Evolutionary conservation across 1,284 basidiomycete genomes (phyloP).

Genomic region (Boletus sp.): DNA sequence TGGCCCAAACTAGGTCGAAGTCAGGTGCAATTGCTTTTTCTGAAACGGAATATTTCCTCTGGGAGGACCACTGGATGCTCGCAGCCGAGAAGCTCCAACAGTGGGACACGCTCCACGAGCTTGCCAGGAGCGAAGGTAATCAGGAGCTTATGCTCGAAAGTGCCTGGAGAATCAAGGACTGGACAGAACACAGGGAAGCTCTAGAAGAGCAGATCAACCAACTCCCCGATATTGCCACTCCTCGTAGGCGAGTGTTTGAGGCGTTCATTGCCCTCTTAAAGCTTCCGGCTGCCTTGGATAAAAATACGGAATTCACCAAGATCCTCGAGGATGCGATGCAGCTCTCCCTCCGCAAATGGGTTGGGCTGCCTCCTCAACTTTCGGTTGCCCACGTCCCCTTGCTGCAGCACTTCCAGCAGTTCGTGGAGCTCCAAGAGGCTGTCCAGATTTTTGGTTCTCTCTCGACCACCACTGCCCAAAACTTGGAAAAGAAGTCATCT

Average conservation of each 20-base stretch:
- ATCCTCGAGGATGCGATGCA: slow-evolving; percentile 97
- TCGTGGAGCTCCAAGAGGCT: slow-evolving; percentile 96
- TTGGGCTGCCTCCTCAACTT: slow-evolving; percentile 79
- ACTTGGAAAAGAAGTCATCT: slow-evolving; percentile 90
- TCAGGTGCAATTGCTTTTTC: slow-evolving; percentile 85
- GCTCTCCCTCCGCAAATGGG: slow-evolving; percentile 94
- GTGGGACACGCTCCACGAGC: slow-evolving; percentile 93
- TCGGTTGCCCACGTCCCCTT: slow-evolving; percentile 93
- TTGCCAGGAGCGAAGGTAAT: slow-evolving; percentile 90
- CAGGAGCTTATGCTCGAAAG: slow-evolving; percentile 92
- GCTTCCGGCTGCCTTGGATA: slow-evolving; percentile 59
- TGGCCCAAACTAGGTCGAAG: slow-evolving; percentile 85
- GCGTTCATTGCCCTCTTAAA: slow-evolving; percentile 87
- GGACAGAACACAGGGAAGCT: slow-evolving; percentile 76
- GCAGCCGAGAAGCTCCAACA: slow-evolving; percentile 96
- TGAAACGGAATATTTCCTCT: slow-evolving; percentile 94
- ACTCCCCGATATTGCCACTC: slow-evolving; percentile 85
- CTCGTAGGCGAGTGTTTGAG: slow-evolving; percentile 92
- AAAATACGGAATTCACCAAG: slow-evolving; percentile 78
- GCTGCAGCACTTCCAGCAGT: slow-evolving; percentile 97
- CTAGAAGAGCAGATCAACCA: slow-evolving; percentile 84
- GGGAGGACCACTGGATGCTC: slow-evolving; percentile 99
- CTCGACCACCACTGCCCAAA: slow-evolving; percentile 81
- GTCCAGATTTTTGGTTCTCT: slow-evolving; percentile 92
- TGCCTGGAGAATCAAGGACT: slow-evolving; percentile 93